These are phyloP conservation scores for Vigna nakashimae DNA, from an alignment of 306 rosid species.

Conservation along the genomic window DNA sequence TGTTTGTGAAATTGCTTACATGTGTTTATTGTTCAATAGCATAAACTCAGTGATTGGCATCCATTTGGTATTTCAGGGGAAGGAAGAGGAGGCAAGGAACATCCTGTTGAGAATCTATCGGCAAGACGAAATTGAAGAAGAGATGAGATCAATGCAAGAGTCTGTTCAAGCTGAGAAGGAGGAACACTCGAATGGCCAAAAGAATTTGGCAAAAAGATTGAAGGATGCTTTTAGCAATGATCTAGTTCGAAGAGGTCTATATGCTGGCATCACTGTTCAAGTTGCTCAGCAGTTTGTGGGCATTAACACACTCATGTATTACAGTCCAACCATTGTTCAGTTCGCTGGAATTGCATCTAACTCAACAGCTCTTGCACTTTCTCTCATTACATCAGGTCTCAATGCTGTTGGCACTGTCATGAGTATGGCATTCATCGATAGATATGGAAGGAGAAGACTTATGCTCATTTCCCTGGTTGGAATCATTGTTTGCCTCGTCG, in stretches of 20 bases:
- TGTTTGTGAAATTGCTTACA: neutral
- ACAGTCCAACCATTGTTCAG: constrained; percentile 87
- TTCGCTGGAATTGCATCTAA: constrained; percentile 85
- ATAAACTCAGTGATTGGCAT: neutral
- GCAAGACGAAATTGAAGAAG: constrained; percentile 59
- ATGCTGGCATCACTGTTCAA: constrained; percentile 73
- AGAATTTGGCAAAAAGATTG: constrained; percentile 44
- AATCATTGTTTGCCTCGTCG: constrained; percentile 64
- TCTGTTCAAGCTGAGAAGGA: constrained; percentile 62
- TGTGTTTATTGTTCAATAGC: neutral
- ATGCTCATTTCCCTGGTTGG: constrained; percentile 70
- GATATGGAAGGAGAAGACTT: constrained; percentile 72
- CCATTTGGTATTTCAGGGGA: constrained; percentile 51
- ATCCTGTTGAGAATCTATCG: constrained; percentile 58
- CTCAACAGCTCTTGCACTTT: constrained; percentile 74
- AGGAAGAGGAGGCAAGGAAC: constrained; percentile 56
- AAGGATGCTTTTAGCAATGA: constrained; percentile 49
- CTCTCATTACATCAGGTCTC: constrained; percentile 77
- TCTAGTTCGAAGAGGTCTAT: constrained; percentile 69
- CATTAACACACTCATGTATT: constrained; percentile 86
- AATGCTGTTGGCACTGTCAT: constrained; percentile 70
- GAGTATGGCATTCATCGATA: constrained; percentile 70
- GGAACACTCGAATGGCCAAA: constrained; percentile 46
- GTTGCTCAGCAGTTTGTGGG: constrained; percentile 88
- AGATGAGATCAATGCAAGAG: constrained; percentile 60